Evolutionary conservation across 163 green algal species (phyloP), one percentile per base, ranked within the genome.

Genomic region (Scenedesmus sp.): DNA sequence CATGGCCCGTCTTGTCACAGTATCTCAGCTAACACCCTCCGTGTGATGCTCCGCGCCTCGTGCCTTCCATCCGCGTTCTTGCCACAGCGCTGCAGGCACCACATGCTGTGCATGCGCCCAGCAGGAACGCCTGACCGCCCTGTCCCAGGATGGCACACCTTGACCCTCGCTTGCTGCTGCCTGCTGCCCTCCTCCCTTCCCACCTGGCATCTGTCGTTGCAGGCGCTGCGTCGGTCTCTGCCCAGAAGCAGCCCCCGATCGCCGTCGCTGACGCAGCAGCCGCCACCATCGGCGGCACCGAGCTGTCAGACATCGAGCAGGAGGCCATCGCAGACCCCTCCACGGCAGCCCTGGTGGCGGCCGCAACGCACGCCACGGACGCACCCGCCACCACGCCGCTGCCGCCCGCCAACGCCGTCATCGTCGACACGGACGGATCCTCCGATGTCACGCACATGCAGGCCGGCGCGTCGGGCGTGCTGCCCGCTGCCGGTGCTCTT

Each of bases 261-360:
- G 26, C 4, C 53, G 35, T 87, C 5, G 12, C 53, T 59, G 82
- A 78, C 33, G 24, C 35, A 10, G 12, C 81, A 49, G 35, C 30
- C 53, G 26, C 82, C 35, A 51, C 9, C 9, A 24, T 87, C 6
- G 51, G 16, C 3, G 82, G 82, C 22, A 22, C 51, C 18, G 82
- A 35, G 16, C 53, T 87, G 18, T 78, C 51, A 56, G 82, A 87
- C 43, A 22, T 87, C 12, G 82, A 87, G 82, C 42, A 42, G 10
- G n/a, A 87, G 24, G 82, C 53, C 51, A 87, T 87, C 35, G 44
- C 33, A 37, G 82, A 87, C n/a, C 51, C 82, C 15, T 79, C 82
- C 33, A 87, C 82, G 40, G 82, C 82, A 51, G 82, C 56, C 2
- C 82, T 87, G 6, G 18, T 87, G 16, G 82, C 82, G 30, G 82